Evolutionary conservation across 2,329 filamentous ascomycete genomes (phyloP), one percentile per base, ranked within the genome.

Genomic region (Botryotinia calthae): DNA sequence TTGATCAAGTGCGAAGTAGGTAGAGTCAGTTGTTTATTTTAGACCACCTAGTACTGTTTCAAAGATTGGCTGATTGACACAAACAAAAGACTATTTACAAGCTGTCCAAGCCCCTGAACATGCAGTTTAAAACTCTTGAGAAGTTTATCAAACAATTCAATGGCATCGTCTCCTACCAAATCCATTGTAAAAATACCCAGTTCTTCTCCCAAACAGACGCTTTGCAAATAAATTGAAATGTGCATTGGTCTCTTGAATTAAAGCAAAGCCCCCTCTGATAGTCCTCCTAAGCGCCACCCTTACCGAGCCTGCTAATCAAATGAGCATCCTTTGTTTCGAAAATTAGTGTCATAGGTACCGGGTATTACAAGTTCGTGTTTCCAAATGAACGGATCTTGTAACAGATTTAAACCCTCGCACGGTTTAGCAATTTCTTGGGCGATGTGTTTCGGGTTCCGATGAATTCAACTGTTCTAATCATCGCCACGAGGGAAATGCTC

Each of bases 301-400:
- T 56, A 25, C 46, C 18, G 44, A 67, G 42, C 61, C n/a, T 48
- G 14, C 28, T 66, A 34, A 48, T 66, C 42, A 66, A 51, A 37
- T 63, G 31, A 70, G 42, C 68, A 70, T 71, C 69, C 59, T 65
- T 71, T 65, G 69, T 71, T 71, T 71, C 69, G 54, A 54, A 62
- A 28, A 20, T 66, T 34, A 40, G 37, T 28, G 22, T 58, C 22
- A 28, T 56, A 31, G 28, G 16, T 28, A 72, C n/a, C 28, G 28
- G 28, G 22, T 37, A 72, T 37, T 28, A 51, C 56, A 44, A 37
- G 37, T 37, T n/a, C 34, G 34, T 37, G 66, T 48, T 70, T 73
- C 61, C 66, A 64, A 63, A 59, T 65, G 37, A 40, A 44, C 37
- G 46, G 66, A 51, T 70, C 71, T 28, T 73, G 72, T 73, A 46